Evolutionary conservation across 2,329 filamentous ascomycete species (phyloP).

Genomic region (Magnaporthiopsis incrustans): DNA sequence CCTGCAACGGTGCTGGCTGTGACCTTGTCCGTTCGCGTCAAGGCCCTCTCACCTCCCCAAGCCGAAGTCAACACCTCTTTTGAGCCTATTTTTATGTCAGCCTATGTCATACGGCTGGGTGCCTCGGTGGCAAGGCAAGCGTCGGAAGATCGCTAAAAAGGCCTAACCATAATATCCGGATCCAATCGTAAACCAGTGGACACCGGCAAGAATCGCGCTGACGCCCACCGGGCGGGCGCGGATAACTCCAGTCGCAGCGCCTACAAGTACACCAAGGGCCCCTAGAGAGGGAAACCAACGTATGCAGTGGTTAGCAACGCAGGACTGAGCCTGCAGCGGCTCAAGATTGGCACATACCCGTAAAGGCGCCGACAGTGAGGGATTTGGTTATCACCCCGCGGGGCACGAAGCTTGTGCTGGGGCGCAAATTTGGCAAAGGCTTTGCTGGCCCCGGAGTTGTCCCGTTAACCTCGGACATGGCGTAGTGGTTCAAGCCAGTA

Average conservation of each 20-base stretch:
- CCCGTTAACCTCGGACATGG: background rate
- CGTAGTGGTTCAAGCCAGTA: background rate
- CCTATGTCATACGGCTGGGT: slow-evolving; percentile 9
- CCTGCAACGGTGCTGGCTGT: slow-evolving; percentile 65
- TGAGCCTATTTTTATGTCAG: slow-evolving; percentile 30
- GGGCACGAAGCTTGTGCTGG: background rate
- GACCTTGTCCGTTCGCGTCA: slow-evolving; percentile 51
- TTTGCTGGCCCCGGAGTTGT: background rate
- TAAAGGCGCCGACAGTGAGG: slow-evolving; percentile 50
- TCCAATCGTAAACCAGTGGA: slow-evolving; percentile 76
- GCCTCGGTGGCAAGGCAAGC: background rate
- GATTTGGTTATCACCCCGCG: background rate
- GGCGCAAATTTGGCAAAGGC: background rate
- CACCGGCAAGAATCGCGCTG: slow-evolving; percentile 63
- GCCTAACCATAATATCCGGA: slow-evolving; percentile 65
- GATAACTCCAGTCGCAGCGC: slow-evolving; percentile 64
- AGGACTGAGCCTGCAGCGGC: background rate
- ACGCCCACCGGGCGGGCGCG: slow-evolving; percentile 58
- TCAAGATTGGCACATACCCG: slow-evolving; percentile 34
- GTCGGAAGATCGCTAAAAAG: background rate
- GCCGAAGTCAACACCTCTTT: slow-evolving; percentile 37
- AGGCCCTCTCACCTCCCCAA: slow-evolving; percentile 41
- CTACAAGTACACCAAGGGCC: slow-evolving; percentile 52
- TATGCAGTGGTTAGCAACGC: background rate
- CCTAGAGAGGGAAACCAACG: slow-evolving; percentile 30